These are phyloP conservation scores for Malassezia equina DNA, from an alignment of 1,284 basidiomycete species.

Conservation along the genomic window DNA sequence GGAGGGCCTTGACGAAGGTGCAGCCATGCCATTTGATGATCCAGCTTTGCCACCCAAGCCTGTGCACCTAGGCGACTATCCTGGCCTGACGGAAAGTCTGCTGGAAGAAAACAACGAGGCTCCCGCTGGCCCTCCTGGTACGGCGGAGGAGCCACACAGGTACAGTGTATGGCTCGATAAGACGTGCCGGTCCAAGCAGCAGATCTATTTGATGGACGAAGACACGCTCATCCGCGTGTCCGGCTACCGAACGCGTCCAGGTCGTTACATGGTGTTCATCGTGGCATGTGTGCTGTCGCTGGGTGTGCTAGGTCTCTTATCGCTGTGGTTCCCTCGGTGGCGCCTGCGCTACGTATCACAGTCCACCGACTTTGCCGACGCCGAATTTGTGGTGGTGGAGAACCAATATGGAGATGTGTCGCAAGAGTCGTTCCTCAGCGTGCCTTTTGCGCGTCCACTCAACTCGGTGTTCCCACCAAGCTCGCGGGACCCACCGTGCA, in stretches of 20 bases:
- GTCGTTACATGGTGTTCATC: conserved; percentile 65
- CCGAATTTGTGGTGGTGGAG: conserved; percentile 72
- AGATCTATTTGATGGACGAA: conserved; percentile 78
- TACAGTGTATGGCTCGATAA: conserved; percentile 34
- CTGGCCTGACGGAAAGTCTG: conserved; percentile 7
- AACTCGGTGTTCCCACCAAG: conserved; percentile 42
- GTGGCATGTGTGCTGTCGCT: conserved; percentile 61
- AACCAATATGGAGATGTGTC: conserved; percentile 46
- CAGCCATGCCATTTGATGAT: conserved; percentile 17
- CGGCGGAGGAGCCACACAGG: conserved; percentile 6
- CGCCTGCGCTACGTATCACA: conserved; percentile 80
- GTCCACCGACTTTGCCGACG: conserved; percentile 71
- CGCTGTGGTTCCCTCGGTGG: conserved; percentile 81
- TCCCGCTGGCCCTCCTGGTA: not conserved
- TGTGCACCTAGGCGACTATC: conserved; percentile 11
- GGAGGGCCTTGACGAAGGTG: conserved; percentile 17
- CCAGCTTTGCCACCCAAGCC: conserved; percentile 17
- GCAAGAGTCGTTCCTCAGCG: conserved; percentile 25
- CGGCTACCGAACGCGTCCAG: conserved; percentile 66
- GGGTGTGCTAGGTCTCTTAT: conserved; percentile 70
- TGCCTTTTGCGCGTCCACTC: conserved; percentile 42
- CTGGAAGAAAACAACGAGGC: not conserved
- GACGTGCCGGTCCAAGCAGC: conserved; percentile 56
- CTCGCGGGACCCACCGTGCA: conserved; percentile 39
- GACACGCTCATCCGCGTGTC: conserved; percentile 79